Base-by-base conservation (phyloP, 2,329 filamentous ascomycete genomes). In the Fusarium sp. region DNA sequence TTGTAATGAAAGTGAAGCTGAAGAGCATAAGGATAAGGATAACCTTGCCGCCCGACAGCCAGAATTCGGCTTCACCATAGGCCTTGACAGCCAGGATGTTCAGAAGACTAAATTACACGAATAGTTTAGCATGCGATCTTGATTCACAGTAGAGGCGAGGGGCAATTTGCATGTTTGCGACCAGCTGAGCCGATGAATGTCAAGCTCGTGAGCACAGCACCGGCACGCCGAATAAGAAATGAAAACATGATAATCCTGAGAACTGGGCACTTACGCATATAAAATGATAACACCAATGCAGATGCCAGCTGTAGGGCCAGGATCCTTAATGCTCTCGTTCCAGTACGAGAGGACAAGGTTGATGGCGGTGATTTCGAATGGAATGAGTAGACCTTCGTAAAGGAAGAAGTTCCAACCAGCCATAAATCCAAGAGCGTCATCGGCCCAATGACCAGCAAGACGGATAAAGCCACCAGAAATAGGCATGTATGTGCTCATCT, bases 1-100 rank as follows among this genome's bases (percentile, higher is more conserved):
- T 93, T 47, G 88, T 89, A 70, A 95, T 84, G 74, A 95, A 91
- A n/a, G 92, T 94, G 78, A 91, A 94, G 72, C 83, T 79, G 76
- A 93, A 90, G 52, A 92, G 81, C 14, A 88, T 87, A 61, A 89
- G 80, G 69, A 91, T 90, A 45, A 92, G 82, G 21, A 91, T 76
- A 33, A 91, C 83, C 75, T 92, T 91, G 66, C 88, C 88, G 37
- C 78, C 79, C 4, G 86, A 85, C 5, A 89, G 80, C 85, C 85
- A 89, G 72, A 94, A 94, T 73, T 94, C 91, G 13, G 89, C 86
- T 75, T 92, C 89, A 66, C 90, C 90, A 71, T 88, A 91, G 78
- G 81, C 88, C 64, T 87, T 83, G 35, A 91, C 88, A 29, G 87
- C 87, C 63, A 91, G 84, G 40, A 91, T 72, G 71, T 92, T 92